Conservation (phyloP, 2,329 filamentous ascomycete species). For the Hirsutella rhossiliensis region DNA sequence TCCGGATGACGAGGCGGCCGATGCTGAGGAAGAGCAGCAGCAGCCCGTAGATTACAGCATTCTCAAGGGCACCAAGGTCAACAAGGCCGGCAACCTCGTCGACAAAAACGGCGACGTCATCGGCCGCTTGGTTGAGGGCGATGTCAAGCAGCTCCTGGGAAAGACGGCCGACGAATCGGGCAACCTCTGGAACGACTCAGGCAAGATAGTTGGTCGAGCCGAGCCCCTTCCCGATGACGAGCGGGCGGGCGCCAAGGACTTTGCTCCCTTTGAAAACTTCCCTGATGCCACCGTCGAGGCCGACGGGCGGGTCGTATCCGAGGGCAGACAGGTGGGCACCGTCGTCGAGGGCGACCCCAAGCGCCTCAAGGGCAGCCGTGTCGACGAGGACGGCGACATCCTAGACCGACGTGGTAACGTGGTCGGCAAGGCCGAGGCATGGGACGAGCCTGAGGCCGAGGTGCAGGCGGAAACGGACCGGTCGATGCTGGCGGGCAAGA, state of each 20-base stretch:
- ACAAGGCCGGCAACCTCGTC: constrained; percentile 47
- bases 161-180: constrained; percentile 54
- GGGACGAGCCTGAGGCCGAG: constrained; percentile 39
- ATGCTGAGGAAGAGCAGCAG: too few relatives aligned
- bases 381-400: constrained; percentile 59
- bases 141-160: constrained; percentile 50
- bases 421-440: constrained; percentile 56
- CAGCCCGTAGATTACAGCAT: constrained; percentile 30
- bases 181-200: constrained; percentile 58
- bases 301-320: constrained; percentile 38
- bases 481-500: constrained; percentile 54
- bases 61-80: constrained; percentile 42
- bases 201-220: constrained; percentile 54
- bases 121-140: constrained; percentile 52
- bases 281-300: constrained; percentile 39
- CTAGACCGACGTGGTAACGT: constrained; percentile 55
- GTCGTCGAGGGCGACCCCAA: constrained; percentile 53
- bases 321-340: constrained; percentile 44
- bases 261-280: constrained; percentile 46
- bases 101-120: constrained; percentile 40
- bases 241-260: constrained; percentile 32
- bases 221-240: constrained; percentile 45
- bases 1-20: constrained; percentile 34
- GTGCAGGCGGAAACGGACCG: constrained; percentile 44
- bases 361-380: constrained; percentile 50